These are phyloP conservation scores for Colletotrichum costaricense DNA, from an alignment of 2,329 filamentous ascomycete genomes.

Conservation along the genomic window DNA sequence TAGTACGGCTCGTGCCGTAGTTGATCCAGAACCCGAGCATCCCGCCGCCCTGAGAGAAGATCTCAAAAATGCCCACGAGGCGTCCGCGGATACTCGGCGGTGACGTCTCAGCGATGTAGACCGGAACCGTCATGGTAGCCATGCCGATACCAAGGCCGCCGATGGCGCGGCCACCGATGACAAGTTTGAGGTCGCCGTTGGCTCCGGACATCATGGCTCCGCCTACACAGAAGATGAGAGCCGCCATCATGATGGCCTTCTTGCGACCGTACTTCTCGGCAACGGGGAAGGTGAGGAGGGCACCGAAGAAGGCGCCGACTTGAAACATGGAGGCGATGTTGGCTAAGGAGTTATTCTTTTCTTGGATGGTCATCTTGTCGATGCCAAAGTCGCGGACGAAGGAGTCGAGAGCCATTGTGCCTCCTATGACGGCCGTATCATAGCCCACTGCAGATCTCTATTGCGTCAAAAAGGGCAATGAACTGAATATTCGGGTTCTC, in stretches of 20 bases:
- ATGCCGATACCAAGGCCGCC: constrained; percentile 63
- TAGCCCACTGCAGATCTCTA: constrained; percentile 44
- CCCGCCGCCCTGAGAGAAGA: constrained; percentile 58
- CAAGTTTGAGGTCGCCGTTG: constrained; percentile 46
- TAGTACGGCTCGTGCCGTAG: constrained; percentile 37
- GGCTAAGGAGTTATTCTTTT: constrained; percentile 47
- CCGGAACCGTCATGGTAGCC: constrained; percentile 58
- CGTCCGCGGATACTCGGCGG: constrained; percentile 63
- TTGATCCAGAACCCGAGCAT: constrained; percentile 57
- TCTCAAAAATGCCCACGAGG: constrained; percentile 63
- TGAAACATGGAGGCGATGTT: constrained; percentile 41
- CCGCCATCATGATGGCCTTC: constrained; percentile 57
- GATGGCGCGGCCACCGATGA: constrained; percentile 61
- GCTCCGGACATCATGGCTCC: constrained; percentile 48
- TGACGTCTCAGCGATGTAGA: constrained; percentile 55
- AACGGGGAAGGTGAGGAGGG: constrained; percentile 55
- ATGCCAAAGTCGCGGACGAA: constrained; percentile 50
- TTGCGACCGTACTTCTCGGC: constrained; percentile 60
- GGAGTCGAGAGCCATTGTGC: constrained; percentile 51
- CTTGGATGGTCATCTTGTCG: constrained; percentile 38
- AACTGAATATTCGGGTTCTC: no score
- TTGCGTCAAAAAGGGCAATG: no score
- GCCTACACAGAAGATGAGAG: constrained; percentile 52
- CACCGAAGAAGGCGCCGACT: constrained; percentile 47
- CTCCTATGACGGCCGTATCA: constrained; percentile 53